Evolutionary conservation across 2,329 filamentous ascomycete genomes (phyloP).

Genomic region (Botrytis galanthina): DNA sequence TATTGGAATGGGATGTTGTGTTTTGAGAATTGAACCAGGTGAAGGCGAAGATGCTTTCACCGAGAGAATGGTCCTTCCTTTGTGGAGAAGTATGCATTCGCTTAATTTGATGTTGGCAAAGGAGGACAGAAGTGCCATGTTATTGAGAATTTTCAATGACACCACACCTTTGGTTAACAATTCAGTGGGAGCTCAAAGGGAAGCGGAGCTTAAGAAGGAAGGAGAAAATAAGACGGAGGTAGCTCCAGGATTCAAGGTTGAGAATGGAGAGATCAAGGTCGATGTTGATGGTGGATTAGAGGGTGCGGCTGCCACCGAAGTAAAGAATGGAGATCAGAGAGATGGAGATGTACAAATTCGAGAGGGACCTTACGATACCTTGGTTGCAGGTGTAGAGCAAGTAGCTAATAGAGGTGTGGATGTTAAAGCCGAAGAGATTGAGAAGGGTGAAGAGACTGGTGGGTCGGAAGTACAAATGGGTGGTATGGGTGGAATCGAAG

Average conservation of each 20-base stretch:
- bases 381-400: constrained; percentile 27
- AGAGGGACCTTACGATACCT: constrained; percentile 30
- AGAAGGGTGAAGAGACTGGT: constrained; percentile 29
- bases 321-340: constrained; percentile 15
- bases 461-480: constrained; percentile 19
- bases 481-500: constrained; percentile 15
- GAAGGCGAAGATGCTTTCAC: constrained; percentile 59
- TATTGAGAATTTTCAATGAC: constrained; percentile 88
- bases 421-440: constrained; percentile 31
- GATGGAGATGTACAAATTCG: constrained; percentile 26
- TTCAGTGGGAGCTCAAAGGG: constrained; percentile 35
- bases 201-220: constrained; percentile 24
- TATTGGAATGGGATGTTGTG: constrained; percentile 86
- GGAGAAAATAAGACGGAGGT: constrained; percentile 20
- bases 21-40: constrained; percentile 75
- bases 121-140: constrained; percentile 90
- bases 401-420: constrained; percentile 21
- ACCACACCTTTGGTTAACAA: constrained; percentile 73
- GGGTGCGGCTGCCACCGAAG: constrained; percentile 21
- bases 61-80: constrained; percentile 82
- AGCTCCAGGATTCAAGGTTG: constrained; percentile 26
- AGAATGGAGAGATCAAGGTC: constrained; percentile 30
- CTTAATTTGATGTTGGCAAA: constrained; percentile 98
- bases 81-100: constrained; percentile 91
- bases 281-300: constrained; percentile 30